phyloP scores from a whole-genome alignment of 2,329 filamentous ascomycete species.

The Fusarium ambrosium region DNA sequence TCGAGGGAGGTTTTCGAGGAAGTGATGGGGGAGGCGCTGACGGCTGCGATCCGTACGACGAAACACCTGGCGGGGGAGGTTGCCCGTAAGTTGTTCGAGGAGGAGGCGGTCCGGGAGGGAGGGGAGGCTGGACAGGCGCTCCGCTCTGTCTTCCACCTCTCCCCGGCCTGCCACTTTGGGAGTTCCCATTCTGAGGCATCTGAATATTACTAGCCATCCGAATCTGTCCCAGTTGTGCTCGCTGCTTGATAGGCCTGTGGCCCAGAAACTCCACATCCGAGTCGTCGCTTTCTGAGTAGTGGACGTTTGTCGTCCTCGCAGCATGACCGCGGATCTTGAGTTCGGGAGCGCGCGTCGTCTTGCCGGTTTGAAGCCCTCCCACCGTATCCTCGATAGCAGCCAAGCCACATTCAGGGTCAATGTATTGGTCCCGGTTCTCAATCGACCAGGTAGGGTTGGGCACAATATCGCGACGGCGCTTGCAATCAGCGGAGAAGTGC shows the following conservation, averaged over 20 bases:
- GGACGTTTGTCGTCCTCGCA: slow-evolving; percentile 54
- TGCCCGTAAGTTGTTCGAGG: slow-evolving; percentile 39
- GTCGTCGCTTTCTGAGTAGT: slow-evolving; percentile 63
- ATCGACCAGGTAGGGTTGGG: slow-evolving; percentile 66
- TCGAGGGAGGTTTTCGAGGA: slow-evolving; percentile 49
- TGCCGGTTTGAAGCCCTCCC: slow-evolving; percentile 41
- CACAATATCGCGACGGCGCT: slow-evolving; percentile 36
- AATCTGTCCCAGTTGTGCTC: slow-evolving; percentile 51
- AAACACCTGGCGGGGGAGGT: slow-evolving; percentile 43
- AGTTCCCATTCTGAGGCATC: slow-evolving; percentile 47
- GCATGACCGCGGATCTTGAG: slow-evolving; percentile 53
- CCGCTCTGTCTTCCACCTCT: slow-evolving; percentile 37
- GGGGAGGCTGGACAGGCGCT: slow-evolving; percentile 51
- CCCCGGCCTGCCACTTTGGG: slow-evolving; percentile 16
- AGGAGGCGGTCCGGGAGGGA: slow-evolving; percentile 50
- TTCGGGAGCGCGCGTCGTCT: slow-evolving; percentile 43
- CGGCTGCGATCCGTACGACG: slow-evolving; percentile 26
- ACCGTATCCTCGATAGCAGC: slow-evolving; percentile 54
- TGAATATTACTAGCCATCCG: slow-evolving; percentile 58
- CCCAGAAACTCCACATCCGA: slow-evolving; percentile 61
- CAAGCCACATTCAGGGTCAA: slow-evolving; percentile 60
- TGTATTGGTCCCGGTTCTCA: slow-evolving; percentile 62
- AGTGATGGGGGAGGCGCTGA: slow-evolving; percentile 45
- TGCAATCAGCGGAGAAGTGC: slow-evolving; percentile 72
- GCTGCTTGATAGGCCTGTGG: slow-evolving; percentile 50